phyloP scores from a whole-genome alignment of 1,284 basidiomycete genomes.

The Acaromyces ingoldii region DNA sequence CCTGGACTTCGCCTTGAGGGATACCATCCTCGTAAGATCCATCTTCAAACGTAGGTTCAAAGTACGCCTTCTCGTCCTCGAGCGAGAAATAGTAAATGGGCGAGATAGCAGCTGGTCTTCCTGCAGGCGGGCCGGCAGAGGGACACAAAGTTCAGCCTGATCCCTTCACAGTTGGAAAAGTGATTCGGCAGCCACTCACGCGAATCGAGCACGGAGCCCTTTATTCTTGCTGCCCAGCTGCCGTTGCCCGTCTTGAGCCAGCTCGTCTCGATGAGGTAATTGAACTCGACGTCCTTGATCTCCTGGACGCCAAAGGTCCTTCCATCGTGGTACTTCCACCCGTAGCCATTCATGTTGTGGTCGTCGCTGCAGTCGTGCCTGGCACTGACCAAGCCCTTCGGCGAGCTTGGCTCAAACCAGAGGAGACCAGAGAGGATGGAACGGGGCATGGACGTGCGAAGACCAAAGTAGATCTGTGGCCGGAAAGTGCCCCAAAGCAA shows the following conservation, averaged over 20 bases:
- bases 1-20: neutral
- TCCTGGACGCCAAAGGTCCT: slow-evolving; percentile 78
- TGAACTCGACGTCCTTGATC: slow-evolving; percentile 73
- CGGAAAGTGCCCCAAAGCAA: slow-evolving; percentile 86
- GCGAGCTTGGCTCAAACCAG: slow-evolving; percentile 58
- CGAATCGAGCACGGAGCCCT: slow-evolving; percentile 69
- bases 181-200: slow-evolving; percentile 54
- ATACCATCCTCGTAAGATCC: neutral
- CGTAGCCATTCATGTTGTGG: slow-evolving; percentile 73
- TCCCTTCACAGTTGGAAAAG: too few relatives aligned
- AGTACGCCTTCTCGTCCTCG: neutral
- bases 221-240: slow-evolving; percentile 83
- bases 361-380: slow-evolving; percentile 82
- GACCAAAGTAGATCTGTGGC: slow-evolving; percentile 86
- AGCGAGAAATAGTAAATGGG: neutral
- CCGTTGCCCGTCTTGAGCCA: slow-evolving; percentile 67
- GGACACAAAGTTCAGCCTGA: too few relatives aligned
- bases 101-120: neutral
- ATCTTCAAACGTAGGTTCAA: neutral
- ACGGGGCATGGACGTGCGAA: slow-evolving; percentile 74
- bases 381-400: slow-evolving; percentile 56
- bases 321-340: slow-evolving; percentile 81
- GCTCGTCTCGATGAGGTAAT: slow-evolving; percentile 76
- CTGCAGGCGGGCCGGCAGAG: neutral
- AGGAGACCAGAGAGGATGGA: slow-evolving; percentile 84